phyloP scores from a whole-genome alignment of 305 asterid species.

The Rubia balearica region DNA sequence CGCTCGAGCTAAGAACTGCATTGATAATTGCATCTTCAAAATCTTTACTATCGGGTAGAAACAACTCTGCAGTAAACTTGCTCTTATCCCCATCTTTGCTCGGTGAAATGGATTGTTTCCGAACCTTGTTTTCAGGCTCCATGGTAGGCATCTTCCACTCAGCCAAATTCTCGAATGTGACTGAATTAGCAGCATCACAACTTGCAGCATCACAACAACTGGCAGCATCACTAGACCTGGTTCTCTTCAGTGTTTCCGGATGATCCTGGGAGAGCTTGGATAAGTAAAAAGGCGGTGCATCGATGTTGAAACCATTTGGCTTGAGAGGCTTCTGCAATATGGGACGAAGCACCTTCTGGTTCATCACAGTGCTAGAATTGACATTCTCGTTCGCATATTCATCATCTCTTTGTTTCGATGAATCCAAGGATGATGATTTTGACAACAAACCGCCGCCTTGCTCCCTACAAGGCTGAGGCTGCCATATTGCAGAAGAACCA shows the following conservation, averaged over 20 bases:
- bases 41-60: conserved; percentile 71
- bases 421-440: neutral
- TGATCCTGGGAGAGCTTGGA: conserved; percentile 32
- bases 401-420: conserved; percentile 26
- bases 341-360: conserved; percentile 13
- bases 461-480: conserved; percentile 91
- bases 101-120: conserved; percentile 40
- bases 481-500: conserved; percentile 91
- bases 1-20: conserved; percentile 44
- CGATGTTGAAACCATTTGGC: conserved; percentile 38
- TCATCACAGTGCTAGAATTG: conserved; percentile 31
- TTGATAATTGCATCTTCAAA: conserved; percentile 81
- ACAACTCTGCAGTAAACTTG: conserved; percentile 1
- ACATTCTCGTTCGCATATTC: conserved; percentile 64
- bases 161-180: conserved; percentile 9
- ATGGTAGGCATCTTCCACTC: conserved; percentile 20
- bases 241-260: conserved; percentile 58
- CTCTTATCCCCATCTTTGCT: conserved; percentile 21
- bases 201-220: too few relatives aligned
- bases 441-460: conserved; percentile 8
- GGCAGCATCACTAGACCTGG: conserved; percentile 46
- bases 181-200: conserved; percentile 25
- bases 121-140: conserved; percentile 32
- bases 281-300: conserved; percentile 62
- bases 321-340: conserved; percentile 21